phyloP scores from a whole-genome alignment of 2,329 filamentous ascomycete genomes.

The Chaetomium strumarium region DNA sequence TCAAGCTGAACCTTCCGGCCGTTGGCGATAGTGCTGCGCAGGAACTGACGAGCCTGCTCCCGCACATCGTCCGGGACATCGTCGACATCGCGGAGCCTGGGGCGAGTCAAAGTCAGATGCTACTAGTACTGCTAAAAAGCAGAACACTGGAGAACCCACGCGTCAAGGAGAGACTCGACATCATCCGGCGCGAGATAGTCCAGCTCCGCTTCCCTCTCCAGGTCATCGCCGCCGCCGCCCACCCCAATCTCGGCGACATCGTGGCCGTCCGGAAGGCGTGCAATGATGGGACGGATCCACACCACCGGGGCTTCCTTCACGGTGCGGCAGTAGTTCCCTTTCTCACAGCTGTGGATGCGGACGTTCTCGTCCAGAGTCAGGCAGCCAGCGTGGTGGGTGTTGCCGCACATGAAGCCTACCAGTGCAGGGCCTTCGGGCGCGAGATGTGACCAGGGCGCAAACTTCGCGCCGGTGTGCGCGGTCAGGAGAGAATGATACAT shows the following conservation, averaged over 20 bases:
- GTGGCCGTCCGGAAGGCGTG: conserved; percentile 51
- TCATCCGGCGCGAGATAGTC: conserved; percentile 39
- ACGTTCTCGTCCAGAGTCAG: conserved; percentile 58
- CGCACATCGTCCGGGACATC: conserved; percentile 20
- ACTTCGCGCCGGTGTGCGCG: conserved; percentile 36
- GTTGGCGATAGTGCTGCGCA: conserved; percentile 17
- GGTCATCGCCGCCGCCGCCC: conserved; percentile 72
- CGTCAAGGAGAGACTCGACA: conserved; percentile 23
- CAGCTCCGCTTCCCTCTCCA: conserved; percentile 62
- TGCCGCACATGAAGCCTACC: conserved; percentile 69
- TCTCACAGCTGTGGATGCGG: conserved; percentile 82
- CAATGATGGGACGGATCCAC: conserved; percentile 72
- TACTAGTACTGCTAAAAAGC: background rate
- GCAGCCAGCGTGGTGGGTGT: conserved; percentile 62
- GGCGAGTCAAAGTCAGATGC: conserved; percentile 4
- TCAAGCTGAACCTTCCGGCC: conserved; percentile 33
- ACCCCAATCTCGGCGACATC: conserved; percentile 69
- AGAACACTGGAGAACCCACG: conserved; percentile 29
- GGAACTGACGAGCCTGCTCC: conserved; percentile 23
- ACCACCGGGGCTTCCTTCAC: conserved; percentile 51
- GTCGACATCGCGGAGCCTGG: conserved; percentile 22
- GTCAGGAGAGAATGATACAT: conserved; percentile 62
- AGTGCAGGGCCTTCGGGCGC: conserved; percentile 60
- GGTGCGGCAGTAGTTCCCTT: conserved; percentile 55
- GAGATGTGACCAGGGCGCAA: conserved; percentile 37